Base-by-base conservation (phyloP, 140 eudicot genomes). In the Senecio squalidus region DNA sequence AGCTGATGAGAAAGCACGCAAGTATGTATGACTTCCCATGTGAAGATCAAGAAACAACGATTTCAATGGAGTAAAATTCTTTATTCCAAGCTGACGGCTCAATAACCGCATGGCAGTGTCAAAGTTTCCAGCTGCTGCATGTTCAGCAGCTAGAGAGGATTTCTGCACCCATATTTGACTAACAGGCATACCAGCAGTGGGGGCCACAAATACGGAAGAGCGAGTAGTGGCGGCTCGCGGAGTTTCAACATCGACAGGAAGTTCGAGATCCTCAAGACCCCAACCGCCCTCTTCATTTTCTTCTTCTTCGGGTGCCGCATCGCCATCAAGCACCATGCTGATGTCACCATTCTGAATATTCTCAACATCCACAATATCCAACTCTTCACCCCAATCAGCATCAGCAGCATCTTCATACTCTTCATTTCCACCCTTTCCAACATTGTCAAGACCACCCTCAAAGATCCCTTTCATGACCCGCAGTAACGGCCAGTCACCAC, bases 51-150 rank as follows among this genome's bases (percentile, higher is more conserved):
- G 50, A 44, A 80, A 74, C 57, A 80, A 36, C 3, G 84, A 52
- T 67, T 74, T 84, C 26, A 84, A 27, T 5, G 87, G 93, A 24
- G 65, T 53, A 61, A 84, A 84, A 60, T 80, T 84, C 63, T 60
- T 84, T 29, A 84, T 84, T 38, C 87, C 93, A 17, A 84, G 82
- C 67, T 84, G 93, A 17, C 87, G 87, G 58, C 64, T 84, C 13
- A 84, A 72, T 58, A 84, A 67, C 55, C 93, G 84, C 93, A 84
- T 84, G 34, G 93, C 93, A 2, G 93, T 84, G 60, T 84, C 93
- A 27, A 84, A 80, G 69, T 84, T 80, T 31, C 93, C 93, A 46
- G 93, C 93, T 9, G 87, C 87, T 3, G 80, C 93, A 39, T 80
- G 93, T 69, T 84, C 93, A 29, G 84, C 93, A 25, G 87, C 93